These are phyloP conservation scores for Magnusiomyces tetraspermus DNA, from an alignment of 1,139 yeast species.

Conservation along the genomic window DNA sequence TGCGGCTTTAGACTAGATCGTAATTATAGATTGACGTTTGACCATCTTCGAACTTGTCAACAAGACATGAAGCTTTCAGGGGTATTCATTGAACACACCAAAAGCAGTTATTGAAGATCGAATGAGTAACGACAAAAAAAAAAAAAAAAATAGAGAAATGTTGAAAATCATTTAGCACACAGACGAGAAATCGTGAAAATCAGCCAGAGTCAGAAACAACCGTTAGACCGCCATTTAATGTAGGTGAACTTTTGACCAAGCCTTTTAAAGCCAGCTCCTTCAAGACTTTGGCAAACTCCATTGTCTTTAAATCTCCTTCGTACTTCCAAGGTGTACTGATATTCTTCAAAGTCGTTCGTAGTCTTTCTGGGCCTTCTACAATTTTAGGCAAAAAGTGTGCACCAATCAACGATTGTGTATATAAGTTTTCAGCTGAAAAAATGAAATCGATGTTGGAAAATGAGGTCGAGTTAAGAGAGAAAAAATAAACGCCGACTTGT, in stretches of 20 bases:
- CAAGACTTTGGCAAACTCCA: constrained; percentile 11
- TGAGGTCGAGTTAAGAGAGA: constrained; percentile 5
- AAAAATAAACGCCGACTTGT: constrained; percentile 6
- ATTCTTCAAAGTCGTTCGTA: constrained; percentile 8
- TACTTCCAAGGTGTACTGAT: constrained; percentile 11
- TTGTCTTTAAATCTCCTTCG: constrained; percentile 7
- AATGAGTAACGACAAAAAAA: too few species aligned
- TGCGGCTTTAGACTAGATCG: too few species aligned
- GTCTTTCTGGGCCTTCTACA: constrained; percentile 9
- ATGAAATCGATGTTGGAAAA: constrained; percentile 2
- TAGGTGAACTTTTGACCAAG: constrained; percentile 10
- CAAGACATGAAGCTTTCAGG: too few species aligned
- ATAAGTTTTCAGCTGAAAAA: not conserved
- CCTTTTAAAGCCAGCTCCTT: constrained; percentile 10
- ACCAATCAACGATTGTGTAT: constrained; percentile 5
- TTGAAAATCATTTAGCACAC: too few species aligned
- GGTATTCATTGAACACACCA: too few species aligned
- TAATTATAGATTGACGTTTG: too few species aligned
- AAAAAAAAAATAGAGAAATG: too few species aligned
- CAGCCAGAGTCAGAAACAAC: not conserved
- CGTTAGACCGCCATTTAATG: constrained; percentile 7
- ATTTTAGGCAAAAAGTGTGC: constrained; percentile 8
- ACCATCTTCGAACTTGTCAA: too few species aligned
- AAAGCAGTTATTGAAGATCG: too few species aligned
- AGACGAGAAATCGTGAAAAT: too few species aligned